Base-by-base conservation (phyloP, 768 basidiomycete species). In the Pisolithus tinctorius region DNA sequence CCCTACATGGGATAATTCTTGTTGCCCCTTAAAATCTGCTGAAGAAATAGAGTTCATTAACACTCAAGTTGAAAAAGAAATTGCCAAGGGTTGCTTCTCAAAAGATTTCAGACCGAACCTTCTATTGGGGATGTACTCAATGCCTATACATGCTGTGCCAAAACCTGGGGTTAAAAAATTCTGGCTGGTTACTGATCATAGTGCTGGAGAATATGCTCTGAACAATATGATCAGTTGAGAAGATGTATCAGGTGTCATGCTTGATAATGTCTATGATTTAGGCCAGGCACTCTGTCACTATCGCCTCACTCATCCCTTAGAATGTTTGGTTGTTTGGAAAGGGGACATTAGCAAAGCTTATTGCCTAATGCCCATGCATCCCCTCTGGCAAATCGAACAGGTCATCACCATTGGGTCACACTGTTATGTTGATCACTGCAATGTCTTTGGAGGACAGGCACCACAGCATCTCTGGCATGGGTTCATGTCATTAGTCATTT, bases 381-480 rank as follows among this genome's bases (percentile, higher is more conserved):
- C 66, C 0, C 38, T 58, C 0, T 76, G 74, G 74, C 72, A 77
- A 43, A 51, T 76, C 1, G 70, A 69, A 14, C 74, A 76, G 36
- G 48, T 73, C 0, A 58, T 69, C 6, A 57, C 46, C 47, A 51
- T 72, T 0, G 67, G 72, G 20, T 20, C 20, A 20, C 20, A 20
- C 23, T 39, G 41, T 3, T 56, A 66, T 45, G 48, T 70, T 6
- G 66, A 70, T 47, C 39, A 57, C 0, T 41, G 42, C 40, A 62
- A 60, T 23, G 43, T 47, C 20, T 70, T 71, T 44, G 65, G 71
- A 0, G 53, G 55, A 10, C n/a, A 45, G 0, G 60, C 49, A 0
- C 64, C 65, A 0, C 58, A 55, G 3, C 41, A 53, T 0, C 57
- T 69, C 11, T 74, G 58, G 53, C 62, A 58, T 17, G 48, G 65